Conservation (phyloP, 306 rosid genomes). For the Cucumis sativus region DNA sequence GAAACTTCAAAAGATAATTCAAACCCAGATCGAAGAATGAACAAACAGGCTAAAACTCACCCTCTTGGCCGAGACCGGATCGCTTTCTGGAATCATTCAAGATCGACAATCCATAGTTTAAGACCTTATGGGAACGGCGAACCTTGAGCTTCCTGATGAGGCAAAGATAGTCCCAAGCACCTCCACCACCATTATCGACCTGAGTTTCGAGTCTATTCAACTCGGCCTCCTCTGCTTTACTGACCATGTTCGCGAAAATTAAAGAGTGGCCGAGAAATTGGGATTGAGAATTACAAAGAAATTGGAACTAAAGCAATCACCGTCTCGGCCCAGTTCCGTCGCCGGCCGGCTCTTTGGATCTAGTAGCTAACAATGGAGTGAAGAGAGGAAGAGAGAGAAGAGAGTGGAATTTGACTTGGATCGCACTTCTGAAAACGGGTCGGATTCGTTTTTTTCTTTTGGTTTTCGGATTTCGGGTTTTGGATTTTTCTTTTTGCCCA, state of each 20-base stretch:
- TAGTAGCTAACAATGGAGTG: constrained; percentile 4
- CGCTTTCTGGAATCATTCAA: constrained; percentile 61
- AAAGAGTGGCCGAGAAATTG: neutral
- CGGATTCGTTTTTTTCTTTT: neutral
- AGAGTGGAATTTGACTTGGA: neutral
- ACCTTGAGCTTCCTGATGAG: constrained; percentile 75
- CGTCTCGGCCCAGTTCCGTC: constrained; percentile 4
- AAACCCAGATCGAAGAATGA: neutral
- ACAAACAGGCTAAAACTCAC: constrained; percentile 23
- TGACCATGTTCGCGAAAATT: constrained; percentile 58
- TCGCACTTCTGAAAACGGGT: neutral
- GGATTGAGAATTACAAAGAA: neutral
- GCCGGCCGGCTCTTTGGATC: constrained; percentile 19
- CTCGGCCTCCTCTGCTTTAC: constrained; percentile 60
- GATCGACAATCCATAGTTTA: constrained; percentile 74
- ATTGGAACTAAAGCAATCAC: neutral
- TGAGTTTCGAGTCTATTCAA: constrained; percentile 69
- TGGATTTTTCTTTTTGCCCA: neutral
- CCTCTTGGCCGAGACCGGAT: constrained; percentile 70
- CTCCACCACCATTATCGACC: constrained; percentile 98
- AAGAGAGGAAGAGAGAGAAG: constrained; percentile 3
- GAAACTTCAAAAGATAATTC: neutral
- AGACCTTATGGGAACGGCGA: constrained; percentile 76
- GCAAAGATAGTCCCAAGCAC: constrained; percentile 89
- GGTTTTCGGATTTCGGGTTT: neutral